phyloP scores from a whole-genome alignment of 2,329 filamentous ascomycete genomes.

The Aureobasidium lini region DNA sequence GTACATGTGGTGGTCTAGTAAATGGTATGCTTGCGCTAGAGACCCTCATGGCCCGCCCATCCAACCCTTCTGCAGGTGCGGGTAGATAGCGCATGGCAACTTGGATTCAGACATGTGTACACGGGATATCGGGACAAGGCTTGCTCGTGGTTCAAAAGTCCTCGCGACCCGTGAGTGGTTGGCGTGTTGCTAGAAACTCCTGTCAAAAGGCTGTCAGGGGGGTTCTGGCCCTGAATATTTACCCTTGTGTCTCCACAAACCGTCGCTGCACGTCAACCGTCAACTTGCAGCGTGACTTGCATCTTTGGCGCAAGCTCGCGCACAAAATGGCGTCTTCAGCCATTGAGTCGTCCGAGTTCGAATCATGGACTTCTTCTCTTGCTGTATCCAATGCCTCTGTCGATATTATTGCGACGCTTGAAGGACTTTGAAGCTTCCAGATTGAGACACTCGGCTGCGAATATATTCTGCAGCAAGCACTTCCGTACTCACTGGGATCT shows the following conservation, averaged over 20 bases:
- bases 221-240: conserved; percentile 2
- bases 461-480: background rate
- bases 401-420: background rate
- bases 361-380: background rate
- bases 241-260: conserved; percentile 7
- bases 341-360: background rate
- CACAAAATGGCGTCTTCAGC: background rate
- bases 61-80: conserved; percentile 3
- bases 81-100: conserved; percentile 6
- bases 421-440: background rate
- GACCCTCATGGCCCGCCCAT: conserved; percentile 3
- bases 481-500: background rate
- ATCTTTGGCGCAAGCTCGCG: conserved; percentile 4
- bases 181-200: background rate
- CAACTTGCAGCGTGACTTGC: conserved; percentile 10
- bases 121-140: conserved; percentile 2
- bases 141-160: background rate
- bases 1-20: background rate
- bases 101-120: conserved; percentile 3
- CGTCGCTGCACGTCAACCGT: conserved; percentile 7
- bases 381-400: background rate
- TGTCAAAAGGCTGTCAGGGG: conserved; percentile 6
- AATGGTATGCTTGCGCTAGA: background rate
- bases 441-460: background rate
- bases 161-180: conserved; percentile 1